These are phyloP conservation scores for Excoecaria agallocha DNA, from an alignment of 345 rosid genomes.

Conservation along the genomic window DNA sequence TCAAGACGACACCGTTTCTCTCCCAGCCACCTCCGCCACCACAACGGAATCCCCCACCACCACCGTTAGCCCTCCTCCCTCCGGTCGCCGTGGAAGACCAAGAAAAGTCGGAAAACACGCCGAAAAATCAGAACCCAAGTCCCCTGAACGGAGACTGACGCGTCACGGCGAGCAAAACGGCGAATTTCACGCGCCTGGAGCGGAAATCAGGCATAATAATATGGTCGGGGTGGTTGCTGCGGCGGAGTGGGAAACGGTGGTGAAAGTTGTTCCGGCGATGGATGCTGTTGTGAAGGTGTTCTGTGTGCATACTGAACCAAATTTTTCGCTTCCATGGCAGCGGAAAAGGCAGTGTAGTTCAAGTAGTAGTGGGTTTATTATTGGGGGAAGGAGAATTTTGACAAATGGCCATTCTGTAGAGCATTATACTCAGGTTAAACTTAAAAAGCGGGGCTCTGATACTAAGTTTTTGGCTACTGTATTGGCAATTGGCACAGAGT, in stretches of 20 bases:
- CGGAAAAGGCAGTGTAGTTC: constrained; percentile 84
- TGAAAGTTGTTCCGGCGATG: constrained; percentile 74
- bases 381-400: constrained; percentile 69
- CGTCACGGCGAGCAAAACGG: constrained; percentile 41
- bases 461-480: constrained; percentile 86
- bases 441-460: constrained; percentile 90
- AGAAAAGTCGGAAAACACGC: constrained; percentile 35
- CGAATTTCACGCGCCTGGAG: constrained; percentile 22
- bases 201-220: constrained; percentile 21
- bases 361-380: constrained; percentile 77
- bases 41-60: constrained; percentile 25
- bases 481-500: constrained; percentile 84
- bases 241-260: constrained; percentile 66
- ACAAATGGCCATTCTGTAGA: constrained; percentile 95
- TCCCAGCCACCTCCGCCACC: constrained; percentile 24
- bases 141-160: constrained; percentile 35
- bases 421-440: constrained; percentile 88
- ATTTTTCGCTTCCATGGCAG: constrained; percentile 92
- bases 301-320: constrained; percentile 90
- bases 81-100: constrained; percentile 53
- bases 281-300: constrained; percentile 92
- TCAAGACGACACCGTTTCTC: constrained; percentile 16
- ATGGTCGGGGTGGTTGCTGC: constrained; percentile 30
- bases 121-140: constrained; percentile 18
- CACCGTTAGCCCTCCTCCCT: constrained; percentile 26